A percentile compares a stretch with the other conserved stretches of the same genome.
phyloP scores from a whole-genome alignment of 371 early-diverging fungal species.

The Haplosporangium sp. region DNA sequence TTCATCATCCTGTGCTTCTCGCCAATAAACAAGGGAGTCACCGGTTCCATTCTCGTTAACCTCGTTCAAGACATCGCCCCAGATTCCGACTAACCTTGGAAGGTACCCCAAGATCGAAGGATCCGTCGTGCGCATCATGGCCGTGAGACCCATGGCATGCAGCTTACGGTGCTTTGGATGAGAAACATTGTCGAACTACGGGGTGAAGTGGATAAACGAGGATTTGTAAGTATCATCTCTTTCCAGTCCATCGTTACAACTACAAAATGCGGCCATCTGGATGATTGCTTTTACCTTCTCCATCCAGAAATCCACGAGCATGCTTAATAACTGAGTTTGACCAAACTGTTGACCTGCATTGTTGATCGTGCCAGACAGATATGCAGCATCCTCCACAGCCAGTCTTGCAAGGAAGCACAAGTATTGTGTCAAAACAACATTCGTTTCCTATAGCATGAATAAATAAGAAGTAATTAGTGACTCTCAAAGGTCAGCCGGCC shows the following conservation, averaged over 20 bases:
- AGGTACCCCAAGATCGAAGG: slow-evolving; percentile 59
- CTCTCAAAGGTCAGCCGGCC: not conserved
- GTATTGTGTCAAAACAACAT: slow-evolving; percentile 73
- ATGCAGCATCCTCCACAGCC: slow-evolving; percentile 66
- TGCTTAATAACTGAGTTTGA: slow-evolving; percentile 57
- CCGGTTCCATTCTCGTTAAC: slow-evolving; percentile 68
- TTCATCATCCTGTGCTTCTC: slow-evolving; percentile 68
- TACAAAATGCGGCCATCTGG: too few relatives aligned
- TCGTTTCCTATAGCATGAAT: slow-evolving; percentile 57
- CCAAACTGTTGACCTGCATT: slow-evolving; percentile 62
- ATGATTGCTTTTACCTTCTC: slow-evolving; percentile 67
- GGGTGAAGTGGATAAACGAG: not conserved
- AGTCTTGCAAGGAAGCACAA: slow-evolving; percentile 74
- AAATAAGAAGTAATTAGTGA: not conserved
- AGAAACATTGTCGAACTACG: slow-evolving; percentile 80
- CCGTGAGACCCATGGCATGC: slow-evolving; percentile 75
- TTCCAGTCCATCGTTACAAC: not conserved
- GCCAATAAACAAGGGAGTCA: slow-evolving; percentile 73
- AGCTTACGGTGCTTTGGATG: slow-evolving; percentile 80
- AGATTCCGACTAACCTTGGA: slow-evolving; percentile 67
- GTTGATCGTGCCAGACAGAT: slow-evolving; percentile 61
- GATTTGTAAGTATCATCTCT: not conserved
- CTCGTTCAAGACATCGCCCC: slow-evolving; percentile 75
- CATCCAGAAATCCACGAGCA: slow-evolving; percentile 70
- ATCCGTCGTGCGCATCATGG: slow-evolving; percentile 67